Evolutionary conservation across 2,329 filamentous ascomycete species (phyloP).

Genomic region (Phaeoacremonium minimum): DNA sequence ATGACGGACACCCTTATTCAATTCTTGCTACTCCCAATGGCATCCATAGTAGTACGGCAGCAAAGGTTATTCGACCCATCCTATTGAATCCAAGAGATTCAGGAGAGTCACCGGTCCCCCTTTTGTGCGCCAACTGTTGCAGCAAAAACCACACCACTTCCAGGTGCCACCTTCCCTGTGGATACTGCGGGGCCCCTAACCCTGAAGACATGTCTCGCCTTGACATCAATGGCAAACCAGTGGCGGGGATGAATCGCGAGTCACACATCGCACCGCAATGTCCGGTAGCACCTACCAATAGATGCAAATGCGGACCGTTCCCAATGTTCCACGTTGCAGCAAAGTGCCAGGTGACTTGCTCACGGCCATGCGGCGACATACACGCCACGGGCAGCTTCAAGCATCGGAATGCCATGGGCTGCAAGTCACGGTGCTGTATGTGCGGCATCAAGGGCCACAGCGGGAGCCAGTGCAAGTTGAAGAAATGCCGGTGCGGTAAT

Average conservation of each 20-base stretch:
- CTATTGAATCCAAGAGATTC: too few species aligned
- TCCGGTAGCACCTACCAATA: slow-evolving; percentile 21
- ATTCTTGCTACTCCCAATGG: too few species aligned
- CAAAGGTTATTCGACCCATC: too few species aligned
- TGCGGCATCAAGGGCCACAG: slow-evolving; percentile 31
- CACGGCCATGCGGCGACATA: slow-evolving; percentile 23
- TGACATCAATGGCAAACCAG: too few species aligned
- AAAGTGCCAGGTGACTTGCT: slow-evolving; percentile 26
- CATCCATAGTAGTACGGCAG: too few species aligned
- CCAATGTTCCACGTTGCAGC: slow-evolving; percentile 27
- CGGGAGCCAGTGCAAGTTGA: slow-evolving; percentile 26
- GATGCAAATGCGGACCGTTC: slow-evolving; percentile 33
- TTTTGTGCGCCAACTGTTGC: slow-evolving; percentile 24
- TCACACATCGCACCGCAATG: slow-evolving; percentile 23
- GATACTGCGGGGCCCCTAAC: slow-evolving; percentile 24
- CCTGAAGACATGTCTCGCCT: too few species aligned
- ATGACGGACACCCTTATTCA: too few species aligned
- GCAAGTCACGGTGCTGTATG: slow-evolving; percentile 32
- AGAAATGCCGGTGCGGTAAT: slow-evolving; percentile 27
- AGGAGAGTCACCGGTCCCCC: too few species aligned
- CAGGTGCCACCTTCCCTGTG: slow-evolving; percentile 22
- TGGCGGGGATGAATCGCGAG: too few species aligned
- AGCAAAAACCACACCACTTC: slow-evolving; percentile 16
- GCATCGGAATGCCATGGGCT: slow-evolving; percentile 31
- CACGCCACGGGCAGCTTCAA: slow-evolving; percentile 16